Conservation (phyloP, 768 basidiomycete species). For the Tricholoma flavovirens region DNA sequence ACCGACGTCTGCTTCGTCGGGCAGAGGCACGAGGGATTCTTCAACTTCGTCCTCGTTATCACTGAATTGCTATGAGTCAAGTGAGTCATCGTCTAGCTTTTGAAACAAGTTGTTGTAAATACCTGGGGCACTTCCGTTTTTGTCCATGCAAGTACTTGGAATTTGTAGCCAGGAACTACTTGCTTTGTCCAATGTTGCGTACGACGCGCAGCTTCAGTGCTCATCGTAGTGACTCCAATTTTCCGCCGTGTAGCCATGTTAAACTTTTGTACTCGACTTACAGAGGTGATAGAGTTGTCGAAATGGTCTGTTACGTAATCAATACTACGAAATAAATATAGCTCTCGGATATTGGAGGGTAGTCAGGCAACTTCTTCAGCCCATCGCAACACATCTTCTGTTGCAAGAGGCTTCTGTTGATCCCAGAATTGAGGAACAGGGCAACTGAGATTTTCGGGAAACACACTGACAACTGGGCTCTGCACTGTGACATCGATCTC, state of each 20-base stretch:
- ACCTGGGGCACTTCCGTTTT: slow-evolving; percentile 78
- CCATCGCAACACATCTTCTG: slow-evolving; percentile 49
- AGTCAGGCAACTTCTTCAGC: slow-evolving; percentile 39
- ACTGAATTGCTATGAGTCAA: slow-evolving; percentile 64
- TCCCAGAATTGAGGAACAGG: not conserved
- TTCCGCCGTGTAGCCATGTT: slow-evolving; percentile 68
- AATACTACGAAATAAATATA: too few species aligned
- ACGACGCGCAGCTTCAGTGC: slow-evolving; percentile 74
- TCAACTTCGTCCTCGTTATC: slow-evolving; percentile 79
- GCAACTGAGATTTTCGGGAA: not conserved
- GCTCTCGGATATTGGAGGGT: too few species aligned
- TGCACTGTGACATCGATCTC: not conserved
- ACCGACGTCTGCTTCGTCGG: slow-evolving; percentile 68
- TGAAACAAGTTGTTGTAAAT: not conserved
- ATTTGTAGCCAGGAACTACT: slow-evolving; percentile 48
- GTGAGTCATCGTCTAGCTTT: not conserved
- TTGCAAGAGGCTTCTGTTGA: not conserved
- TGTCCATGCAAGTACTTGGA: slow-evolving; percentile 74
- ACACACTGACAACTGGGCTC: not conserved
- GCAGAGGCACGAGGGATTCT: slow-evolving; percentile 76
- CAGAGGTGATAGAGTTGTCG: not conserved
- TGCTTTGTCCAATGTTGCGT: slow-evolving; percentile 90
- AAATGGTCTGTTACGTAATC: too few species aligned
- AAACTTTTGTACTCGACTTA: not conserved
- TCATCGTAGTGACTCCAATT: slow-evolving; percentile 71